Base-by-base conservation (phyloP, 83 land plant genomes). In the Thuja plicata region DNA sequence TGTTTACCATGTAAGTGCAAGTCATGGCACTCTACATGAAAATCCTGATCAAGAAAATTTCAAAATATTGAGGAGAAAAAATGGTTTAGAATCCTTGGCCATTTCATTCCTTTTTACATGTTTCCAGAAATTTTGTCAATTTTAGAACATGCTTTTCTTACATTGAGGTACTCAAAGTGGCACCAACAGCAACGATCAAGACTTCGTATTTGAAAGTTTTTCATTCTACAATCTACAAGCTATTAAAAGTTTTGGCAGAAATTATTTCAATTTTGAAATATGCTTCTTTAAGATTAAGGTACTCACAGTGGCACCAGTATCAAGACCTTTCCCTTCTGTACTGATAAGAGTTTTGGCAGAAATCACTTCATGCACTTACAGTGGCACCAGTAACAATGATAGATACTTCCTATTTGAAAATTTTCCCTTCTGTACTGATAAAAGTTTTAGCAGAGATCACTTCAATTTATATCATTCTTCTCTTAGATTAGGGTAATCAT, bases 151-250 rank as follows among this genome's bases (percentile, higher is more conserved):
- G 40, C 8, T 17, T 57, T 30, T 50, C 78, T n/a, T 71, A 71
- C 0, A 74, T 30, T 52, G 24, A 24, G 27, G 46, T 70, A 86
- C 96, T 85, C 92, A 98, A 97, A 10, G 98, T 93, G 24, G 99
- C 93, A 43, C 99, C 99, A 73, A 98, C 97, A 54, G 99, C 96
- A 93, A 96, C 91, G 76, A 97, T 86, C 90, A 97, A 89, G 32
- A 88, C 88, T 3, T 92, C 94, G 88, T 93, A 98, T 84, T 94
- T 91, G 88, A 93, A 98, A 30, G 88, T 88, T 78, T 80, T 8
- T 46, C 10, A 0, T 46, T 46, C 50, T 46, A 12, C 54, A 50
- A n/a, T n/a, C n/a, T n/a, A n/a, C n/a, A n/a, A n/a, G n/a, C 13
- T 50, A 11, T 9, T 50, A 50, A 11, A 11, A 50, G 54, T 50